phyloP scores from a whole-genome alignment of 1,139 yeast species.

The Magnusiomyces tetraspermus region DNA sequence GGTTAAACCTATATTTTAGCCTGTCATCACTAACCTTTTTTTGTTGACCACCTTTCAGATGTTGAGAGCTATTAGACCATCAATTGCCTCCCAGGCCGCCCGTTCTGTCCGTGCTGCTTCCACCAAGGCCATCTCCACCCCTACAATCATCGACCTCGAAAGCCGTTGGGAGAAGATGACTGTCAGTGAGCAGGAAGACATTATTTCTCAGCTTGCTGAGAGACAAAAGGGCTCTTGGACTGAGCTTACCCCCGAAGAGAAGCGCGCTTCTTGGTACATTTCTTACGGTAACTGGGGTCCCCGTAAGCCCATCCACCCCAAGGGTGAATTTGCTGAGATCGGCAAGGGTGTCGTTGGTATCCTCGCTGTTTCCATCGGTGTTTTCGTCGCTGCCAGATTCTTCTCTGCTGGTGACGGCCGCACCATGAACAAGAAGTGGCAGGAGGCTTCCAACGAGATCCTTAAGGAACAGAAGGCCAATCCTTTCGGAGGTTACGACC shows the following conservation, averaged over 20 bases:
- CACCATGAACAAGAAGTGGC: constrained; percentile 94
- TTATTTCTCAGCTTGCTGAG: constrained; percentile 73
- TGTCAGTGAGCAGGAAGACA: constrained; percentile 76
- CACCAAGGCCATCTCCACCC: constrained; percentile 62
- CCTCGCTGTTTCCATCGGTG: constrained; percentile 48
- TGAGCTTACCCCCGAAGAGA: constrained; percentile 77
- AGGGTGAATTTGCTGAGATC: constrained; percentile 73
- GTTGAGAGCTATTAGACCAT: constrained; percentile 15
- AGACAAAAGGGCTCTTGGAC: constrained; percentile 95
- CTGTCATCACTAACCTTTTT: too few species aligned
- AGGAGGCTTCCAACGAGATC: constrained; percentile 88
- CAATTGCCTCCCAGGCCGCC: constrained; percentile 15
- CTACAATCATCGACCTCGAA: constrained; percentile 77
- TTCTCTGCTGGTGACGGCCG: constrained; percentile 54
- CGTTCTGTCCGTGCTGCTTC: constrained; percentile 29
- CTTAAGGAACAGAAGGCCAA: constrained; percentile 93
- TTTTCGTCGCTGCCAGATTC: constrained; percentile 57
- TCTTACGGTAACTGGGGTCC: constrained; percentile 99
- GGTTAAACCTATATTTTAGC: too few species aligned
- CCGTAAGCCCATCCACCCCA: constrained; percentile 86
- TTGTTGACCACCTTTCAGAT: too few species aligned
- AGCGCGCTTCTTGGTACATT: constrained; percentile 94
- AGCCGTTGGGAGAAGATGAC: constrained; percentile 89
- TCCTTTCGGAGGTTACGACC: constrained; percentile 93
- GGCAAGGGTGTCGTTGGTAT: constrained; percentile 70